phyloP scores from a whole-genome alignment of 2,329 filamentous ascomycete species.

The Aspergillus sclerotialis region DNA sequence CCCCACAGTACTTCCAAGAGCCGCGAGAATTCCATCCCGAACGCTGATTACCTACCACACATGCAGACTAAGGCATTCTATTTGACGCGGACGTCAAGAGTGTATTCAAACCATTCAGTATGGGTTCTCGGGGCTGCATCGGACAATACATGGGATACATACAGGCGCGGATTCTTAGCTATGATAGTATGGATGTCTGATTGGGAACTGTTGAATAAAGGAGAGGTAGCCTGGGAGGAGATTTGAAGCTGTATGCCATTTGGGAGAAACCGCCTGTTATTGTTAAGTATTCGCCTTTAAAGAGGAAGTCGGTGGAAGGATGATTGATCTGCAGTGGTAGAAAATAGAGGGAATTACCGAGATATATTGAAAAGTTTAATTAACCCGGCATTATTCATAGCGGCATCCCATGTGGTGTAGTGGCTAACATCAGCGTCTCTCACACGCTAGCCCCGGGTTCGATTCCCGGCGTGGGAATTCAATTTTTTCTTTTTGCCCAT shows the following conservation, averaged over 20 bases:
- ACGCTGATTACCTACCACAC: constrained; percentile 5
- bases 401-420: neutral
- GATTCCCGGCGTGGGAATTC: neutral
- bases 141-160: constrained; percentile 4
- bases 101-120: constrained; percentile 8
- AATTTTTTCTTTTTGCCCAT: neutral
- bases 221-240: neutral
- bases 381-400: no score
- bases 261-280: neutral
- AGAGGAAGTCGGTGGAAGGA: neutral
- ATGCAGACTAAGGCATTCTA: neutral
- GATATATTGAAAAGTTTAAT: no score
- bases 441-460: neutral
- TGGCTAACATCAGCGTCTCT: neutral
- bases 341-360: neutral
- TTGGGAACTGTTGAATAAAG: neutral
- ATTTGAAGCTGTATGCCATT: neutral
- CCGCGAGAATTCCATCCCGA: constrained; percentile 5
- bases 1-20: constrained; percentile 4
- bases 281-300: neutral
- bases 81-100: constrained; percentile 3
- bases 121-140: constrained; percentile 7
- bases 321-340: neutral
- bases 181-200: neutral
- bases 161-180: neutral